Percentiles rank a stretch among this genome's conserved stretches.
Evolutionary conservation across 345 rosid species (phyloP).

Genomic region (Citrus reticulata): DNA sequence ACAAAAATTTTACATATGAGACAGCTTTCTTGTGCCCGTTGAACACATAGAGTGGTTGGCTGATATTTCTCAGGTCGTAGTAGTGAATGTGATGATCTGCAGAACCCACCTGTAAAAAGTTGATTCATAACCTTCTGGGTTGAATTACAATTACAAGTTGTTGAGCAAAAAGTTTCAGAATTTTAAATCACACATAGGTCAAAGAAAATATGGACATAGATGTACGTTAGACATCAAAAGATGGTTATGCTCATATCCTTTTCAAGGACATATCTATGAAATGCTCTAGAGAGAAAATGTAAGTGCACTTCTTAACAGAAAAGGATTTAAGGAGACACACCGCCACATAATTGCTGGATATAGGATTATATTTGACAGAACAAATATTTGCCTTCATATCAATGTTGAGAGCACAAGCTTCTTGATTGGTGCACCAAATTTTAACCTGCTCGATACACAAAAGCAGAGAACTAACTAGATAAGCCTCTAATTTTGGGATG

Average conservation of each 20-base stretch:
- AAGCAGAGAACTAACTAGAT: neutral
- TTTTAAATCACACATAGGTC: neutral
- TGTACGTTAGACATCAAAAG: neutral
- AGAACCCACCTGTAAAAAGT: slow-evolving; percentile 51
- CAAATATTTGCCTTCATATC: slow-evolving; percentile 58
- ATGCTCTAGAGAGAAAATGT: neutral
- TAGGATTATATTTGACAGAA: slow-evolving; percentile 67
- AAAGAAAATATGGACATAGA: neutral
- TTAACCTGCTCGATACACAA: slow-evolving; percentile 44
- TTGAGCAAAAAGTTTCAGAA: neutral
- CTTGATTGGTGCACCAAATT: slow-evolving; percentile 64
- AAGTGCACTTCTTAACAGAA: neutral
- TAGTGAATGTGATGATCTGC: slow-evolving; percentile 62
- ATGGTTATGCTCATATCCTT: neutral
- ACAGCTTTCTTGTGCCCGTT: slow-evolving; percentile 62
- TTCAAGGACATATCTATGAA: neutral
- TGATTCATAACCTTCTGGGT: neutral
- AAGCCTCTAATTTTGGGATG: neutral
- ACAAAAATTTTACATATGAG: slow-evolving; percentile 63
- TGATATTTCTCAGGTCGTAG: slow-evolving; percentile 51
- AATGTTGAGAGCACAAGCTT: slow-evolving; percentile 56
- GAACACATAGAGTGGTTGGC: slow-evolving; percentile 50
- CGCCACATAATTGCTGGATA: slow-evolving; percentile 54
- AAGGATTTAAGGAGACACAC: slow-evolving; percentile 25
- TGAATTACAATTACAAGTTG: neutral